Evolutionary conservation across 176 grass and related monocot genomes (phyloP), one percentile per base, ranked within the genome.

Genomic region (Phoenix roebelenii): DNA sequence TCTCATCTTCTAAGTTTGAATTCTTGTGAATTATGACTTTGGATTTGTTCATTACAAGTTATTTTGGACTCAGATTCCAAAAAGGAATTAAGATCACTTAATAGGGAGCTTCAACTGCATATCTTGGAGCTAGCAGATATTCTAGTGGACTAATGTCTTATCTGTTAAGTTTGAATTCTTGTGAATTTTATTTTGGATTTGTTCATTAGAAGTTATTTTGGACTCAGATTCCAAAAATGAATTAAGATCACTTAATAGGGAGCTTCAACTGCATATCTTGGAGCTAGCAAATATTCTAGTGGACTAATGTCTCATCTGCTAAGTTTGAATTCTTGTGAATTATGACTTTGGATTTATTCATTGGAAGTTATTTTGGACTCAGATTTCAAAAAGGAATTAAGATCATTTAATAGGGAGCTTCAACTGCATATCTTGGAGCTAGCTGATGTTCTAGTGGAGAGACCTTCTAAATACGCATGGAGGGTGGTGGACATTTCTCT

Each of bases 51-150:
- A 54, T 65, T 22, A 2, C 16, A 25, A 64, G 35, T 35, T 72
- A 52, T 23, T 79, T 71, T 52, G 72, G 39, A 51, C 67, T 75
- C 64, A 97, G 84, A 97, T 28, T 88, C 91, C 23, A 88, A 85
- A 25, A 85, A 82, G 78, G 92, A 97, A 63, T 77, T 91, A 82
- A 97, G 64, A 23, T 74, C 84, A 50, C 73, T 97, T 48, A 91
- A 97, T 78, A 83, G 87, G 66, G 84, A 91, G 55, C 81, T 90
- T 62, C 87, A 97, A 68, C 80, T 96, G n/a, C 92, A 97, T 78
- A 83, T 91, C 66, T 61, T 91, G 78, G 92, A 88, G 70, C 55
- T 91, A 61, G 87, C 87, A 61, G 87, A 88, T 84, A 80, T 88
- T 72, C 66, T 91, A 72, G 80, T 90, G 64, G 87, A 97, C 20